These are phyloP conservation scores for Termitomyces heimii DNA, from an alignment of 768 basidiomycete species.

Conservation along the genomic window DNA sequence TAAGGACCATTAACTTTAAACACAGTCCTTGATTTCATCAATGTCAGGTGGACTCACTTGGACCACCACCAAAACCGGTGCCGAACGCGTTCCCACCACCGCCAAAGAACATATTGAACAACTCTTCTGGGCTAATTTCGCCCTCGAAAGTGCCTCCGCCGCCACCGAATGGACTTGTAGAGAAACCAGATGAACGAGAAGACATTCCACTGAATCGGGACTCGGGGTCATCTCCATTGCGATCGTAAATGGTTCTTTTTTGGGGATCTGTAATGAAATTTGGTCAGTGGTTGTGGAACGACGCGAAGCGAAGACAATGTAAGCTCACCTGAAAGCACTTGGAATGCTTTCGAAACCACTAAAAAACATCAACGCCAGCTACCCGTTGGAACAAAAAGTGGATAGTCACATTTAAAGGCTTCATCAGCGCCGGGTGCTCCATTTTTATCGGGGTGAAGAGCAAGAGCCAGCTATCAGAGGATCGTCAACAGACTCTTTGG, in stretches of 20 bases:
- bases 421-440: conserved; percentile 98
- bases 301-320: not conserved
- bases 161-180: conserved; percentile 41
- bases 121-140: conserved; percentile 91
- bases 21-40: conserved; percentile 3
- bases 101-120: conserved; percentile 99
- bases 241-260: conserved; percentile 84
- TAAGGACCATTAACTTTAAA: conserved; percentile 14
- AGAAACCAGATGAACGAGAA: conserved; percentile 46
- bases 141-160: conserved; percentile 55
- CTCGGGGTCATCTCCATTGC: conserved; percentile 84
- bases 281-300: not conserved
- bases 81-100: conserved; percentile 53
- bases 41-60: conserved; percentile 29
- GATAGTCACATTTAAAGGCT: conserved; percentile 86
- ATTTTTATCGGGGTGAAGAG: conserved; percentile 89
- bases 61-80: conserved; percentile 48
- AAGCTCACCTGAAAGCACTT: conserved; percentile 72
- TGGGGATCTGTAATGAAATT: conserved; percentile 55
- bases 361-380: conserved; percentile 5
- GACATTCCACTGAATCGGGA: conserved; percentile 70
- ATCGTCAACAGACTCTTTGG: not conserved
- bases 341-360: conserved; percentile 99
- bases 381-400: not conserved
- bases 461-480: conserved; percentile 66